Percentiles rank a stretch among this genome's conserved stretches.
These are phyloP conservation scores for Aschersonia sp. DNA, from an alignment of 2,329 filamentous ascomycete genomes.

Conservation along the genomic window DNA sequence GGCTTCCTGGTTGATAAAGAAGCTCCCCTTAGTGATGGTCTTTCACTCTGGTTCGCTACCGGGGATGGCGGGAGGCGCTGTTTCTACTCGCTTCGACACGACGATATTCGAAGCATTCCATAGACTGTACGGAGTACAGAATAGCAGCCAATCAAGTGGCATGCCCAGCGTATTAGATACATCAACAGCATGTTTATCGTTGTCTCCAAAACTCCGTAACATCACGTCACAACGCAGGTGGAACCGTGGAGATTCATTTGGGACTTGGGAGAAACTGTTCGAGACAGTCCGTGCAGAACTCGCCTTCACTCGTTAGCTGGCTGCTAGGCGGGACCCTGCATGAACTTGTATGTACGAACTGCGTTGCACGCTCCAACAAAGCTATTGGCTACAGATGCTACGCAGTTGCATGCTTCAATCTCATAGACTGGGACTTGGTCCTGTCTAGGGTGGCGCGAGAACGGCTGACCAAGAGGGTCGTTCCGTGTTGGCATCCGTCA, in stretches of 20 bases:
- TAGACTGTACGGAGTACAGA: no score
- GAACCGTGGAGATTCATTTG: not conserved
- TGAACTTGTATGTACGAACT: conserved; percentile 4
- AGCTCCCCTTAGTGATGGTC: no score
- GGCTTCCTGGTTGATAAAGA: no score
- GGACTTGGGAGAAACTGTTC: not conserved
- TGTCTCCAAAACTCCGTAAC: not conserved
- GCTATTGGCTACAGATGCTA: conserved; percentile 7
- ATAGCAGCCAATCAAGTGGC: not conserved
- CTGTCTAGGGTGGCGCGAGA: no score
- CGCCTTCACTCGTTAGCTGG: not conserved
- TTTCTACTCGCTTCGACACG: no score
- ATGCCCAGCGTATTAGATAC: no score
- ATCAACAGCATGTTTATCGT: not conserved
- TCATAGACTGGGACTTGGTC: no score
- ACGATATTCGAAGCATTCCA: no score
- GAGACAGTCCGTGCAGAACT: not conserved
- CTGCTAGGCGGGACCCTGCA: conserved; percentile 2
- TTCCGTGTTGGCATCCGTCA: no score
- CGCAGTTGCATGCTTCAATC: conserved; percentile 4
- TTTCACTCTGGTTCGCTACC: no score
- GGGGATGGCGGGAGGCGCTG: no score
- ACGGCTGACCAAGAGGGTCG: no score
- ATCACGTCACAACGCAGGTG: not conserved
- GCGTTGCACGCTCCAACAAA: conserved; percentile 2